Conservation (phyloP, 2,329 filamentous ascomycete species). For the Pseudopyrenochaeta lycopersici region DNA sequence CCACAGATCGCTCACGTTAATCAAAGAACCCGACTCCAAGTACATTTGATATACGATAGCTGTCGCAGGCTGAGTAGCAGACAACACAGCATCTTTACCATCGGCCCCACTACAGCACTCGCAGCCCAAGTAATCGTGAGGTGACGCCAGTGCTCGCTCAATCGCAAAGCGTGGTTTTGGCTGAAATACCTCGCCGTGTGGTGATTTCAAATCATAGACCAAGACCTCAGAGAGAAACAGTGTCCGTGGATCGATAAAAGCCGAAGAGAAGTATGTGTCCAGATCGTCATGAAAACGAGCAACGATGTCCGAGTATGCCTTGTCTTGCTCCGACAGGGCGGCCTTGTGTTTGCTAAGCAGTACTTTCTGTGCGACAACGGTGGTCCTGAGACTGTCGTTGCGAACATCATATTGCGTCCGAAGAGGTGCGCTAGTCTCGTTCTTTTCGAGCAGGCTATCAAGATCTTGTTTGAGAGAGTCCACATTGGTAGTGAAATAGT, state of each 20-base stretch:
- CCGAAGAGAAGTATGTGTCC: constrained; percentile 55
- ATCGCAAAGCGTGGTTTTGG: constrained; percentile 75
- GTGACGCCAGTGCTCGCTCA: constrained; percentile 74
- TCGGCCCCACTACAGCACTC: constrained; percentile 67
- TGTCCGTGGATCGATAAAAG: constrained; percentile 59
- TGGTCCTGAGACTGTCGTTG: constrained; percentile 75
- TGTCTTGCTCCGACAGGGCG: constrained; percentile 74
- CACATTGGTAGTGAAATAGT: constrained; percentile 31
- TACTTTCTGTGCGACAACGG: constrained; percentile 82
- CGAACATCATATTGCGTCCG: constrained; percentile 80
- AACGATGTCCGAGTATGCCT: constrained; percentile 72
- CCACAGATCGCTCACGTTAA: constrained; percentile 84
- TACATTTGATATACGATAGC: constrained; percentile 82
- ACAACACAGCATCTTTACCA: constrained; percentile 55
- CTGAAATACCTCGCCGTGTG: constrained; percentile 77
- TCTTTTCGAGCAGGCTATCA: constrained; percentile 31
- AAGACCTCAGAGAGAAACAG: constrained; percentile 75
- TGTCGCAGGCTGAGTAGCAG: constrained; percentile 72
- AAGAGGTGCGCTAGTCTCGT: constrained; percentile 55
- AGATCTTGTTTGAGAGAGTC: constrained; percentile 46
- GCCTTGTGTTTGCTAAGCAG: constrained; percentile 80
- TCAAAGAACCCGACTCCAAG: constrained; percentile 76
- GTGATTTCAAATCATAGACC: constrained; percentile 76
- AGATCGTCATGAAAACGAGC: constrained; percentile 64
- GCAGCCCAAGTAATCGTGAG: constrained; percentile 81